phyloP scores from a whole-genome alignment of 345 rosid genomes.

The Murraya paniculata region DNA sequence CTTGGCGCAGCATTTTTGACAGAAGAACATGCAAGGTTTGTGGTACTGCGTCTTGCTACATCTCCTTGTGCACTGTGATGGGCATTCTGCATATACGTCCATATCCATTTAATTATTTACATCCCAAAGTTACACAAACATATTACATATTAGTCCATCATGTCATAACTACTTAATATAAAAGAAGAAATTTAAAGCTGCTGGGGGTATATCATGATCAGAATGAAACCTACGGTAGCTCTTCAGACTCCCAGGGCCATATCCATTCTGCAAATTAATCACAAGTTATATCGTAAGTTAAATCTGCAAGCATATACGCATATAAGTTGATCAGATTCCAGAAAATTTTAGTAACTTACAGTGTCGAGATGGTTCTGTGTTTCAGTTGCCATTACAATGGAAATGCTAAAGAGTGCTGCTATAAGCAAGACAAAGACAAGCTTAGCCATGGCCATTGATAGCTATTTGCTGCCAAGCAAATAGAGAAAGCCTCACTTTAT shows the following conservation, averaged over 20 bases:
- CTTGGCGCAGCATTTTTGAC: constrained; percentile 67
- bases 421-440: constrained; percentile 16
- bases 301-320: not conserved
- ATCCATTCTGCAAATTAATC: constrained; percentile 20
- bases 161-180: not conserved
- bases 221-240: constrained; percentile 38
- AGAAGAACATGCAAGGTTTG: constrained; percentile 75
- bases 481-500: not conserved
- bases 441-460: constrained; percentile 15
- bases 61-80: constrained; percentile 51
- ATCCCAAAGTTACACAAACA: no score
- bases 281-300: not conserved
- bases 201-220: no score
- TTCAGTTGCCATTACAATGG: constrained; percentile 36
- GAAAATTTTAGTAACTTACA: constrained; percentile 24
- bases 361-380: constrained; percentile 33
- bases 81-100: constrained; percentile 37
- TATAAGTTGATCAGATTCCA: not conserved
- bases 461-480: not conserved
- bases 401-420: constrained; percentile 16
- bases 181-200: not conserved
- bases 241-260: constrained; percentile 50
- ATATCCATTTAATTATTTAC: not conserved
- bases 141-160: not conserved
- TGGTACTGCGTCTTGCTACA: constrained; percentile 61